Conservation (phyloP, 495 filamentous ascomycete species). For the Usnea hakonensis region DNA sequence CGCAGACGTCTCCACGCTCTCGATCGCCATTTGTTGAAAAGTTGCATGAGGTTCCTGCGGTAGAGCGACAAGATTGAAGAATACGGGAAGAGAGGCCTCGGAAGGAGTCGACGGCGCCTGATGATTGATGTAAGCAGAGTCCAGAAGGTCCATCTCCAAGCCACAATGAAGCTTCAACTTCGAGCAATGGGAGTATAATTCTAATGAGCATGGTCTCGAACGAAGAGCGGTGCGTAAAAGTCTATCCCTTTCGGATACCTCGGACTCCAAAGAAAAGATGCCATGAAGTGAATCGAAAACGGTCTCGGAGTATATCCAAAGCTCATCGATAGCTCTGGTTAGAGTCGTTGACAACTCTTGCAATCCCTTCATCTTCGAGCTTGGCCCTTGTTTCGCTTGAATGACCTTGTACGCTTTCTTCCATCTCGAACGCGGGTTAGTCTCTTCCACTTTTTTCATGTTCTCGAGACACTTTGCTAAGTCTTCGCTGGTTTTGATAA, state of each 20-base stretch:
- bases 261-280: background rate
- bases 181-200: slow-evolving; percentile 3
- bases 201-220: slow-evolving; percentile 12
- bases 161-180: slow-evolving; percentile 5
- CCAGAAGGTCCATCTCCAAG: slow-evolving; percentile 8
- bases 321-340: slow-evolving; percentile 15
- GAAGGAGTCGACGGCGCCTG: background rate
- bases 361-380: too few species aligned
- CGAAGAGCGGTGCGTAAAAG: slow-evolving; percentile 9
- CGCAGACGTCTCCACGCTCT: slow-evolving; percentile 6
- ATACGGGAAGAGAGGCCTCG: background rate
- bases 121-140: background rate
- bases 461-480: too few species aligned
- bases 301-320: slow-evolving; percentile 18
- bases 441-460: too few species aligned
- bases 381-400: too few species aligned
- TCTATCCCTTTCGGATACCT: slow-evolving; percentile 1
- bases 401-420: too few species aligned
- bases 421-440: too few species aligned
- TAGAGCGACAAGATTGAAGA: slow-evolving; percentile 10
- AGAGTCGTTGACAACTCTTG: too few species aligned
- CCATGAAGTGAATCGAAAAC: slow-evolving; percentile 19
- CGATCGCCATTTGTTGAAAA: slow-evolving; percentile 7
- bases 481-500: too few species aligned
- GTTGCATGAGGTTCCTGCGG: background rate